Evolutionary conservation across 2,329 filamentous ascomycete genomes (phyloP).

Genomic region (Mycosphaerelloides madeirae): DNA sequence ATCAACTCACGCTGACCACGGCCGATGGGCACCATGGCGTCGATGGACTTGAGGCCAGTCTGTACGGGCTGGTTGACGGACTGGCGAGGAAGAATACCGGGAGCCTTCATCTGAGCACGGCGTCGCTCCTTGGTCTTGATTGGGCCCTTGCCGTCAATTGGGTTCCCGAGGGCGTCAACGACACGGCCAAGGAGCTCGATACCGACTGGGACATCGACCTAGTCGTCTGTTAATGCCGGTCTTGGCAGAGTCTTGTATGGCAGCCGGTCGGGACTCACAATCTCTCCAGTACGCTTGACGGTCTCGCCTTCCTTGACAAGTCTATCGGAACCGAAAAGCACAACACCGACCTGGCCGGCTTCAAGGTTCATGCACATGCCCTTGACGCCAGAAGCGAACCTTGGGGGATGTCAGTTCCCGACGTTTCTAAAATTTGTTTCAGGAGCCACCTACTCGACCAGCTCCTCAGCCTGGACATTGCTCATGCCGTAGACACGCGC

Average conservation of each 20-base stretch:
- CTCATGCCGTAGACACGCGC: constrained; percentile 99
- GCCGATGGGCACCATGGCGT: constrained; percentile 99
- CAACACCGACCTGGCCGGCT: constrained; percentile 99
- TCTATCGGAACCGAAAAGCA: constrained; percentile 99
- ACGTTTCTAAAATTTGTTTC: background rate
- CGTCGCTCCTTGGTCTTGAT: constrained; percentile 86
- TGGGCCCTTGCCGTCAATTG: constrained; percentile 98
- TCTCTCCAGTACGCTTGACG: constrained; percentile 98
- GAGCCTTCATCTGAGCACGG: constrained; percentile 98
- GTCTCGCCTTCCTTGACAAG: constrained; percentile 99
- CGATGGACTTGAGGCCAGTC: constrained; percentile 98
- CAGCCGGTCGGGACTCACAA: constrained; percentile 62
- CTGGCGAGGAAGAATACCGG: constrained; percentile 91
- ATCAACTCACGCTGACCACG: constrained; percentile 99
- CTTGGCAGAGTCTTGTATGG: too few relatives aligned
- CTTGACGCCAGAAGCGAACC: constrained; percentile 99
- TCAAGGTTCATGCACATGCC: constrained; percentile 99
- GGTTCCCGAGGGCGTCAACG: constrained; percentile 96
- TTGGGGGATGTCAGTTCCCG: constrained; percentile 37
- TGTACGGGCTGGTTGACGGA: constrained; percentile 99
- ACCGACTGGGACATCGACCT: constrained; percentile 97
- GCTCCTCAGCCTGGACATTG: constrained; percentile 99
- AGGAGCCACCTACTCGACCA: constrained; percentile 79
- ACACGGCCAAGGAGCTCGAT: constrained; percentile 93
- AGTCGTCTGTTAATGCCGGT: constrained; percentile 9